A percentile compares a stretch with the other conserved stretches of the same genome.
Evolutionary conservation across 305 asterid genomes (phyloP).

Genomic region (Solanum hybrid): DNA sequence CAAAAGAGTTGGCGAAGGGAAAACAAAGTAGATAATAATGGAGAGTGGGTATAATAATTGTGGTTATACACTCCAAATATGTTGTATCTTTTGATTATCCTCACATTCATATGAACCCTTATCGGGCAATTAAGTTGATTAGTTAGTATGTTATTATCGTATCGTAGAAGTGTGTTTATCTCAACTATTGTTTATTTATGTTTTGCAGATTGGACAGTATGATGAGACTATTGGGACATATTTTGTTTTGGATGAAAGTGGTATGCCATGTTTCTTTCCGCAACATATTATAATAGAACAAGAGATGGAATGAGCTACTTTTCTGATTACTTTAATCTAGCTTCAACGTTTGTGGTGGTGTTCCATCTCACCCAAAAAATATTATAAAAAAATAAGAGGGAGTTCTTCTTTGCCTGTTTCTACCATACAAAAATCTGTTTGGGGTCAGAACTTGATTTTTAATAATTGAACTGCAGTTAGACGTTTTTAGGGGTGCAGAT

Average conservation of each 20-base stretch:
- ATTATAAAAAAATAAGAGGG: not conserved
- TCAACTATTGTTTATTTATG: not conserved
- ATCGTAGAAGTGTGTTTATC: not conserved
- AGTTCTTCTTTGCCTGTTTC: not conserved
- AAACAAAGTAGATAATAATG: not conserved
- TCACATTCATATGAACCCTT: not conserved
- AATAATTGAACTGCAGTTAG: not conserved
- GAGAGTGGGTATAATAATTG: not conserved
- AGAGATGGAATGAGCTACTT: not conserved
- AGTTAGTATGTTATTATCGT: not conserved
- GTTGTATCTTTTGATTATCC: not conserved
- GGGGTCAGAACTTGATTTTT: not conserved
- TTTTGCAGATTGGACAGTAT: conserved; percentile 65
- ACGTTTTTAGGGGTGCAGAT: not conserved
- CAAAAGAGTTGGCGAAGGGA: not conserved
- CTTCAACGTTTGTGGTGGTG: not conserved
- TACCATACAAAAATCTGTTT: not conserved
- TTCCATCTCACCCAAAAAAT: not conserved
- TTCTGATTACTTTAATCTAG: not conserved
- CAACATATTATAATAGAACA: not conserved
- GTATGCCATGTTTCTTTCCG: conserved; percentile 27
- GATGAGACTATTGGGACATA: conserved; percentile 78
- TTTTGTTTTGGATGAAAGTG: conserved; percentile 53
- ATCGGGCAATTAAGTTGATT: not conserved
- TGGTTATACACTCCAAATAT: not conserved